phyloP scores from a whole-genome alignment of 352 stramenopile genomes.

The Phytophthora gonapodyides region DNA sequence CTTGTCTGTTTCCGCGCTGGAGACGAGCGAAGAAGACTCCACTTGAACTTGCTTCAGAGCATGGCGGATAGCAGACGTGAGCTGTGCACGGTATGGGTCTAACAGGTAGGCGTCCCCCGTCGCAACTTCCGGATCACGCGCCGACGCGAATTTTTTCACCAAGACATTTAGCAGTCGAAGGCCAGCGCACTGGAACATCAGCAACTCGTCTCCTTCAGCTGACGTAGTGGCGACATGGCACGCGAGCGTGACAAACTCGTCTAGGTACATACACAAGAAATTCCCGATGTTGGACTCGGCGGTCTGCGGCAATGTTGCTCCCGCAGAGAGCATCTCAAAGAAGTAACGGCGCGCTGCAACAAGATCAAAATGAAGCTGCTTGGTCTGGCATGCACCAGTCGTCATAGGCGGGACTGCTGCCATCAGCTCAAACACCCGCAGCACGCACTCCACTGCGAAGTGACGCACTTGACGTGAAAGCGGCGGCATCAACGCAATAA shows the following conservation, averaged over 20 bases:
- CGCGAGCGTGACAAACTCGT: constrained; percentile 86
- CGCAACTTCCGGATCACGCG: constrained; percentile 71
- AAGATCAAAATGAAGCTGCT: constrained; percentile 75
- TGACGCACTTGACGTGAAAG: constrained; percentile 76
- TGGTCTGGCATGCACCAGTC: constrained; percentile 21
- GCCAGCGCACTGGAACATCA: constrained; percentile 78
- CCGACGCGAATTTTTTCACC: constrained; percentile 57
- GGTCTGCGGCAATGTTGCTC: constrained; percentile 12
- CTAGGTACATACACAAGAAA: constrained; percentile 87
- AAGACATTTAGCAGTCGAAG: constrained; percentile 72
- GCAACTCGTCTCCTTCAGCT: constrained; percentile 68
- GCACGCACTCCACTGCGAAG: constrained; percentile 80
- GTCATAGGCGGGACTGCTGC: constrained; percentile 23
- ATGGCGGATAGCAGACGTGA: constrained; percentile 80
- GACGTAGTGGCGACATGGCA: constrained; percentile 80
- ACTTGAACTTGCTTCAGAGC: constrained; percentile 66
- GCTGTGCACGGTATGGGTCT: constrained; percentile 84
- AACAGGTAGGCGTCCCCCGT: constrained; percentile 61
- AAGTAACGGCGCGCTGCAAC: constrained; percentile 52
- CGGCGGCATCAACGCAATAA: constrained; percentile 64
- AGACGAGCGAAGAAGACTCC: constrained; percentile 15
- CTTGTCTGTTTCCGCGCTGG: constrained; percentile 22
- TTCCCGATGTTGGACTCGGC: constrained; percentile 39
- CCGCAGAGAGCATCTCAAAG: constrained; percentile 41
- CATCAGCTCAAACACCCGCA: constrained; percentile 77